These are phyloP conservation scores for Fusarium brachygibbosum DNA, from an alignment of 2,329 filamentous ascomycete genomes.

Conservation along the genomic window DNA sequence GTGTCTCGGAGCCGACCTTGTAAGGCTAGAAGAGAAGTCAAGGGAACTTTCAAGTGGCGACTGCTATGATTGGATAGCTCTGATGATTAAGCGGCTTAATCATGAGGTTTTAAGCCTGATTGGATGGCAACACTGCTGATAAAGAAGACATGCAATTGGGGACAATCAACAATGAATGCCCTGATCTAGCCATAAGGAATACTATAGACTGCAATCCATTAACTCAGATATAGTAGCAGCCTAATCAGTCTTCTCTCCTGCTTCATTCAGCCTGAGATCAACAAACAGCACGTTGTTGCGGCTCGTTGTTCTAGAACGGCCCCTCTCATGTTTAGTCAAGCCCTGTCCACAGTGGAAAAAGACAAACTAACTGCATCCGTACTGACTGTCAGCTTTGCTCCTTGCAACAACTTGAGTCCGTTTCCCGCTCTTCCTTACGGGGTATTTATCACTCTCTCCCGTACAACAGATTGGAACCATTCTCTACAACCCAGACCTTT, in stretches of 20 bases:
- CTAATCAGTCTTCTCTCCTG: not conserved
- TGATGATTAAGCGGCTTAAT: not conserved
- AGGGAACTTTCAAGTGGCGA: not conserved
- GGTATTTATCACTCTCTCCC: constrained; percentile 34
- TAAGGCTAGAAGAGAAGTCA: not conserved
- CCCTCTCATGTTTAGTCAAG: not conserved
- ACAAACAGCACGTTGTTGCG: not conserved
- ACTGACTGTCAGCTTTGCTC: constrained; percentile 1
- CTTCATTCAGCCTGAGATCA: not conserved
- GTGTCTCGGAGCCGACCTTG: not conserved
- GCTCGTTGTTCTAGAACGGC: constrained; percentile 1
- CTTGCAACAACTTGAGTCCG: not conserved
- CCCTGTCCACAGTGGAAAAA: not conserved
- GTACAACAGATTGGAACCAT: not conserved
- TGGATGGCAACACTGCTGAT: not conserved
- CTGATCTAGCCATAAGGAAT: no score
- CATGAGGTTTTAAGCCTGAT: fast-evolving
- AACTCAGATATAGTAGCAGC: not conserved
- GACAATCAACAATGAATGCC: not conserved
- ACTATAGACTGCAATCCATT: no score
- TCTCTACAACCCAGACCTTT: constrained; percentile 5
- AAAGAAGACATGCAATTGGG: not conserved
- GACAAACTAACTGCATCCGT: constrained; percentile 20
- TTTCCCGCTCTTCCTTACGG: constrained; percentile 17
- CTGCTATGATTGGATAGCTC: not conserved